These are phyloP conservation scores for Juncus effusus DNA, from an alignment of 176 grass and related monocot species.

Conservation along the genomic window DNA sequence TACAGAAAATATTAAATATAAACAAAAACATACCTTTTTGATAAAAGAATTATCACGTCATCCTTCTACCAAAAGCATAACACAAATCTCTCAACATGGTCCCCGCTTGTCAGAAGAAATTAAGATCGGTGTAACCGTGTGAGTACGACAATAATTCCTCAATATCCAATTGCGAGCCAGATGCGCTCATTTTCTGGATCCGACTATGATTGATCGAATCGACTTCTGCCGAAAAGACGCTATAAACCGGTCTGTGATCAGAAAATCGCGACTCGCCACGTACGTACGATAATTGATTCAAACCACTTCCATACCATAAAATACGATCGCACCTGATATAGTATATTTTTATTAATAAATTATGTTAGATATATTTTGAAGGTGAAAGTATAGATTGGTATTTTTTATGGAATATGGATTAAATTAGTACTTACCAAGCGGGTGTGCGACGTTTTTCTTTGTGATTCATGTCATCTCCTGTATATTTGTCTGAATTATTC, in stretches of 20 bases:
- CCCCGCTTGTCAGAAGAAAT: slow-evolving; percentile 60
- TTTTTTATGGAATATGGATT: too few relatives aligned
- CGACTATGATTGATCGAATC: slow-evolving; percentile 89
- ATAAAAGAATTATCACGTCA: too few relatives aligned
- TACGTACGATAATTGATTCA: slow-evolving; percentile 81
- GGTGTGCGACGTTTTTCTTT: slow-evolving; percentile 94
- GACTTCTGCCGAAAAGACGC: slow-evolving; percentile 80
- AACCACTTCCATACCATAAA: slow-evolving; percentile 83
- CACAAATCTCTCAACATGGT: too few relatives aligned
- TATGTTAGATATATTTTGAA: slow-evolving; percentile 6
- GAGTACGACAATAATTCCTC: slow-evolving; percentile 84
- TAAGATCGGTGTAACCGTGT: slow-evolving; percentile 76
- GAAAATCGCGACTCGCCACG: slow-evolving; percentile 91
- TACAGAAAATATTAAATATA: too few relatives aligned
- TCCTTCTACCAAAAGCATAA: too few relatives aligned
- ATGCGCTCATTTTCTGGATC: slow-evolving; percentile 83
- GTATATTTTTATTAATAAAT: not conserved
- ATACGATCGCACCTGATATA: slow-evolving; percentile 82
- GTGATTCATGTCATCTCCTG: slow-evolving; percentile 76
- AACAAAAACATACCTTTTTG: too few relatives aligned
- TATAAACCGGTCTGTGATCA: slow-evolving; percentile 87
- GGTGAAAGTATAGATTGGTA: slow-evolving; percentile 18
- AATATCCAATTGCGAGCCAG: slow-evolving; percentile 73
- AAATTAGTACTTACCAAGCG: slow-evolving; percentile 52
- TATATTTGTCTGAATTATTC: slow-evolving; percentile 89